Evolutionary conservation across 2,329 filamentous ascomycete genomes (phyloP).

Genomic region (Chrysosporium keratinophilum): DNA sequence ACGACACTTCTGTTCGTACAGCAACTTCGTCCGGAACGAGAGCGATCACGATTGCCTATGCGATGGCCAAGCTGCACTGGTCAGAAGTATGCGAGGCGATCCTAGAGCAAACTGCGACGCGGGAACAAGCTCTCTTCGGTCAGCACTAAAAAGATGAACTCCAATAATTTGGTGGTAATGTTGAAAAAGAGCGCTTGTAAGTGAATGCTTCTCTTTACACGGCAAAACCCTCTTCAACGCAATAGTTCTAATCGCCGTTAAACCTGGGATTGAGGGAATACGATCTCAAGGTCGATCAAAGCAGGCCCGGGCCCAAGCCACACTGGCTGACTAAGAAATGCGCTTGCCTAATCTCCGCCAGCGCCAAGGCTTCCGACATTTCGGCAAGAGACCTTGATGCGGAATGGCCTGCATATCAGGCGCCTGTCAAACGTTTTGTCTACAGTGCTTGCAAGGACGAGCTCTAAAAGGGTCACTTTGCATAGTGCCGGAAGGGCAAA

Average conservation of each 20-base stretch:
- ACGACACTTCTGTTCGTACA: background rate
- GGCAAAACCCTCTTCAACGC: no score
- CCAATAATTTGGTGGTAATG: no score
- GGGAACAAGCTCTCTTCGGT: no score
- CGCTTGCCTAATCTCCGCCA: constrained; percentile 3
- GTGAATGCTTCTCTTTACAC: no score
- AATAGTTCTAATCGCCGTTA: no score
- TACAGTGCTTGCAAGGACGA: background rate
- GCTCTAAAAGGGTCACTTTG: no score
- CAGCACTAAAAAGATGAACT: no score
- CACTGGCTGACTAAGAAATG: constrained; percentile 4
- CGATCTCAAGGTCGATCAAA: background rate
- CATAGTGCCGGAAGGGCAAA: no score
- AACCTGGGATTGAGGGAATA: no score
- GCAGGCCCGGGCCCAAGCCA: constrained; percentile 1
- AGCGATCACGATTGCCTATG: background rate
- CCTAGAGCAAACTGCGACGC: no score
- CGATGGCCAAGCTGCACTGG: background rate
- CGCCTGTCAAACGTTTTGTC: background rate
- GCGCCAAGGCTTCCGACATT: background rate
- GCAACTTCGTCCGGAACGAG: constrained; percentile 4
- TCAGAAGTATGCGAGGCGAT: background rate
- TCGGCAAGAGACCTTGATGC: background rate
- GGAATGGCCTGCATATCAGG: background rate
- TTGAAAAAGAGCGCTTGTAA: no score